phyloP scores from a whole-genome alignment of 2,329 filamentous ascomycete species.

The Talaromyces verruculosus region DNA sequence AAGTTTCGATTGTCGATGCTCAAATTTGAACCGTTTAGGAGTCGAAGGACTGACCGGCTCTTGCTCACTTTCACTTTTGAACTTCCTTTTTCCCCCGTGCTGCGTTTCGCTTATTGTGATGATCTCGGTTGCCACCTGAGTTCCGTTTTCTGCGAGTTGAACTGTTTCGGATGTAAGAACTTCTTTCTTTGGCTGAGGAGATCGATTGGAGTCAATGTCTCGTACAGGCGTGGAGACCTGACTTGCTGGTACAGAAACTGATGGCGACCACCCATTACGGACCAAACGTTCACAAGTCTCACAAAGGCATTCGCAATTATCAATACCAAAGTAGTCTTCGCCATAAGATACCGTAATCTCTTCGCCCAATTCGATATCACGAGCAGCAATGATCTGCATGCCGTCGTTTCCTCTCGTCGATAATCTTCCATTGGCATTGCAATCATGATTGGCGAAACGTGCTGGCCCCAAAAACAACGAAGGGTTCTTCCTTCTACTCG shows the following conservation, averaged over 20 bases:
- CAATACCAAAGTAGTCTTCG: slow-evolving; percentile 90
- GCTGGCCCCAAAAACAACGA: slow-evolving; percentile 93
- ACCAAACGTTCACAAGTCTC: slow-evolving; percentile 74
- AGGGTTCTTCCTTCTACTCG: slow-evolving; percentile 83
- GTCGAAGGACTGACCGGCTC: slow-evolving; percentile 28
- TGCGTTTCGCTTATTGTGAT: not conserved
- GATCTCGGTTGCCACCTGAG: not conserved
- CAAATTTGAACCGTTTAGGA: slow-evolving; percentile 38
- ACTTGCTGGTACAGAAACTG: slow-evolving; percentile 38
- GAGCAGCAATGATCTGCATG: slow-evolving; percentile 84
- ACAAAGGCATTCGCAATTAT: slow-evolving; percentile 94
- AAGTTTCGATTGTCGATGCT: slow-evolving; percentile 37
- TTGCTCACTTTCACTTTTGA: slow-evolving; percentile 19
- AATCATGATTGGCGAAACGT: slow-evolving; percentile 96
- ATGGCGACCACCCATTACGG: slow-evolving; percentile 76
- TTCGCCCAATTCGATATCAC: slow-evolving; percentile 80
- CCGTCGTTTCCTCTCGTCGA: slow-evolving; percentile 80
- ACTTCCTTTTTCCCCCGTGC: slow-evolving; percentile 23
- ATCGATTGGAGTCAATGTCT: slow-evolving; percentile 21
- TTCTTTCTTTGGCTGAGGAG: not conserved
- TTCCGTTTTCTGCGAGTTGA: not conserved
- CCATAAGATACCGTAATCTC: slow-evolving; percentile 97
- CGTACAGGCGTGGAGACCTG: slow-evolving; percentile 34
- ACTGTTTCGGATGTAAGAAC: not conserved
- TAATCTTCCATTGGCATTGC: slow-evolving; percentile 83